Percentiles rank a stretch among this genome's conserved stretches.
Evolutionary conservation across 2,329 filamentous ascomycete species (phyloP).

Genomic region (Pseudogymnoascus verrucosus): DNA sequence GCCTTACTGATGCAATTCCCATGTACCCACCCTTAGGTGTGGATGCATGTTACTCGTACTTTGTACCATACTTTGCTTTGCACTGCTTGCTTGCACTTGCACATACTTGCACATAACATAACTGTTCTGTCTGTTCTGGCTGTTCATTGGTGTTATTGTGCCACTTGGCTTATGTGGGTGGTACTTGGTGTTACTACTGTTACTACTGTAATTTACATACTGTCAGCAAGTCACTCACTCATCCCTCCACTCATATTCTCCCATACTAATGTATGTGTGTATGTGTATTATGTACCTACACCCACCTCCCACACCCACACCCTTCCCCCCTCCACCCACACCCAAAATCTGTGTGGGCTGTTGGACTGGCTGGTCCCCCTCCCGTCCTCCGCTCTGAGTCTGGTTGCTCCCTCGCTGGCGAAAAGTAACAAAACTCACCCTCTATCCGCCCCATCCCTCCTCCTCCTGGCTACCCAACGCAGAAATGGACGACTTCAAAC

Average conservation of each 20-base stretch:
- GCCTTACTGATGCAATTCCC: not conserved
- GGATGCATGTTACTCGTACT: not conserved
- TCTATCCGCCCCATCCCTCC: not conserved
- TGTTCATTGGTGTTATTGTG: not conserved
- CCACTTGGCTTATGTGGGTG: not conserved
- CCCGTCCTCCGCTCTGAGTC: not conserved
- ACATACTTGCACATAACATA: not conserved
- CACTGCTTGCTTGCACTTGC: not conserved
- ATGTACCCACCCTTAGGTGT: not conserved
- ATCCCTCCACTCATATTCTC: not conserved
- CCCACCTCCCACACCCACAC: not conserved
- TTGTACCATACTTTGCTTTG: not conserved
- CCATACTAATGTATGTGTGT: not conserved
- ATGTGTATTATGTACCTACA: not conserved
- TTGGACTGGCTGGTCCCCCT: not conserved
- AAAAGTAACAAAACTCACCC: not conserved
- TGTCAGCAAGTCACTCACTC: not conserved
- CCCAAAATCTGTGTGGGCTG: not conserved
- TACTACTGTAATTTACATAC: not conserved
- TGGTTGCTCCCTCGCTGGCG: not conserved
- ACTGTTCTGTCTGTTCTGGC: too few species aligned
- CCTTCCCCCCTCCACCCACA: not conserved
- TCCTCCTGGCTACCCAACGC: not conserved
- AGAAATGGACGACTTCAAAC: slow-evolving; percentile 1
- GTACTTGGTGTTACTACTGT: not conserved